Evolutionary conservation across 148 eudicot genomes (phyloP), one percentile per base, ranked within the genome.

Genomic region (Camellia granthamiana): DNA sequence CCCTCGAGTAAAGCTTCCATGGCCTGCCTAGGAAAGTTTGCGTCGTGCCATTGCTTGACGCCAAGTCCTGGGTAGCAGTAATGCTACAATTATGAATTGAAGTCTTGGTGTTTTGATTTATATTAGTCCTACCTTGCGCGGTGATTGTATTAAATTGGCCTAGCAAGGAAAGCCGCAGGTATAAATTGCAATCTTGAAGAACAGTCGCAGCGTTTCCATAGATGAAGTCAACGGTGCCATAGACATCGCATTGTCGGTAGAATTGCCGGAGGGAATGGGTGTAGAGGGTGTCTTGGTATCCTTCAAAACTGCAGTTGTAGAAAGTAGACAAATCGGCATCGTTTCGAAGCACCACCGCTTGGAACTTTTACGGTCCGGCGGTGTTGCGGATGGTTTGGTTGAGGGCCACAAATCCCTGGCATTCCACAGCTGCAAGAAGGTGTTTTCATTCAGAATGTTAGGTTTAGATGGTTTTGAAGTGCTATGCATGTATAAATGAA

Each of bases 221-320:
- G n/a, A 82, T 82, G 80, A 84, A 87, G 75, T 87, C 89, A 4
- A 87, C 80, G 4, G 89, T 87, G 9, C 89, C 89, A 8, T 79
- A 78, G 6, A 87, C 80, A 72, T 84, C 75, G n/a, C 89, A 87
- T 16, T 87, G 72, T 14, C 77, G 70, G 43, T 87, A 87, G 61
- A 87, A 87, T 70, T 87, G 87, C 46, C 87, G 23, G 23, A 0
- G 23, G 23, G 23, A 23, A 23, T 23, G 23, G 23, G 23, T 23
- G 23, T 23, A 23, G 23, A 23, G 23, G 23, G 23, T 23, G 23
- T 23, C 23, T 23, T 23, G 23, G 23, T 23, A 23, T 23, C 23
- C 23, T 23, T 23, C 23, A 23, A 23, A 23, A 23, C 23, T 23
- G 23, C 23, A 23, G 23, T 23, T 23, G 23, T 23, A 23, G 23